Evolutionary conservation across 148 eudicot genomes (phyloP).

Genomic region (Rheum nobile): DNA sequence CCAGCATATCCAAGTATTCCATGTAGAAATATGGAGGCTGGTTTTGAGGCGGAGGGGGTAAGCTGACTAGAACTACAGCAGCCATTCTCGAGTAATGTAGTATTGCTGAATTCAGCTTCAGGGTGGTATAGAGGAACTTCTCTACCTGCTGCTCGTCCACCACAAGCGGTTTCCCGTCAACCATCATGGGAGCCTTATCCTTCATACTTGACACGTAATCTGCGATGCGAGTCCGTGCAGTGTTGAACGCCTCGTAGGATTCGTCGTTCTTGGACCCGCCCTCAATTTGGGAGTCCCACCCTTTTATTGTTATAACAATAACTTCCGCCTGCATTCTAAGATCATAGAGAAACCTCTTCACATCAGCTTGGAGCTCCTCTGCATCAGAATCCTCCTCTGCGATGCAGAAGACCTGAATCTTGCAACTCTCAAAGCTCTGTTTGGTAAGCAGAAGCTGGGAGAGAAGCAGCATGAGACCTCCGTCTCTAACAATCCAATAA

Average conservation of each 20-base stretch:
- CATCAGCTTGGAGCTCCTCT: conserved; percentile 77
- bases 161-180: conserved; percentile 63
- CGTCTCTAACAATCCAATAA: conserved; percentile 97
- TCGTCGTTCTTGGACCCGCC: conserved; percentile 59
- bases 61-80: conserved; percentile 85
- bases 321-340: conserved; percentile 96
- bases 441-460: conserved; percentile 94
- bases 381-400: conserved; percentile 97
- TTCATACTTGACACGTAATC: conserved; percentile 53
- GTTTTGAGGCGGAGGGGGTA: conserved; percentile 80
- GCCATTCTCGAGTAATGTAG: conserved; percentile 89
- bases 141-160: conserved; percentile 89
- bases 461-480: conserved; percentile 96
- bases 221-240: conserved; percentile 58
- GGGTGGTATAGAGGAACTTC: conserved; percentile 78
- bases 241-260: conserved; percentile 63
- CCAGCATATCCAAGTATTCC: conserved; percentile 97
- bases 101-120: conserved; percentile 78
- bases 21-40: conserved; percentile 86
- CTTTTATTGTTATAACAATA: conserved; percentile 75
- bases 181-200: conserved; percentile 52
- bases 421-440: conserved; percentile 92
- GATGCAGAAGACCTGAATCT: conserved; percentile 93
- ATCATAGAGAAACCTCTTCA: conserved; percentile 89
- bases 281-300: conserved; percentile 69